Evolutionary conservation across 23 red algal species (phyloP), one percentile per base, ranked within the genome.

Genomic region (Gracilaria vermiculophylla): DNA sequence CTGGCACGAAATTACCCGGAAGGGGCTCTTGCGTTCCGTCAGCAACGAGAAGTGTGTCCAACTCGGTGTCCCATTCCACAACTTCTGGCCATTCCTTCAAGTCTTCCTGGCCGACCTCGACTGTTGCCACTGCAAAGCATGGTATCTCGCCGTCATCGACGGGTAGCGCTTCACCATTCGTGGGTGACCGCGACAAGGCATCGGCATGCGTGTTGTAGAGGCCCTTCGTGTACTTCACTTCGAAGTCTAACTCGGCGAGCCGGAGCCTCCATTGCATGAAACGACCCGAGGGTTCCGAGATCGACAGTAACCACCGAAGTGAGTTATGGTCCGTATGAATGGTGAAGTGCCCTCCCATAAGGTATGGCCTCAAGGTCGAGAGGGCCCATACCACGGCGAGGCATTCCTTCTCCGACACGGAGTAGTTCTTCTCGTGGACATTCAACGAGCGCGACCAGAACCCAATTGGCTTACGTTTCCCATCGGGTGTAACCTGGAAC

Each of bases 191-290:
- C 4, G 71, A 77, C 3, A 43, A 0, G 11, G 71, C 71, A 29
- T 77, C 71, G 24, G 71, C 71, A 16, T 49, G 71, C 7, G 71
- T 77, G 71, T 50, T 77, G 42, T 20, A n/a, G 33, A 20, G 3
- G 5, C 10, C 71, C 15, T 50, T 77, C 37, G 21, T 43, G 16
- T 77, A 50, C 11, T 48, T 43, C 23, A 77, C 31, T 17, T 49
- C 71, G 28, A 77, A 49, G 71, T 77, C 71, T 17, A 77, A 77
- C 28, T 77, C 34, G 17, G 50, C 34, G 7, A 50, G 71, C 5
- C 42, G 49, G 21, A 77, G 42, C 8, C 71, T 43, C 71, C 28
- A 77, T 15, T 28, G 37, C 25, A 50, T 77, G 0, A 77, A 52
- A 12, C 71, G 11, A 0, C 40, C 71, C 6, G 33, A 4, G 0